Evolutionary conservation across 495 filamentous ascomycete species (phyloP).

Genomic region (Penicillium robsamsonii): DNA sequence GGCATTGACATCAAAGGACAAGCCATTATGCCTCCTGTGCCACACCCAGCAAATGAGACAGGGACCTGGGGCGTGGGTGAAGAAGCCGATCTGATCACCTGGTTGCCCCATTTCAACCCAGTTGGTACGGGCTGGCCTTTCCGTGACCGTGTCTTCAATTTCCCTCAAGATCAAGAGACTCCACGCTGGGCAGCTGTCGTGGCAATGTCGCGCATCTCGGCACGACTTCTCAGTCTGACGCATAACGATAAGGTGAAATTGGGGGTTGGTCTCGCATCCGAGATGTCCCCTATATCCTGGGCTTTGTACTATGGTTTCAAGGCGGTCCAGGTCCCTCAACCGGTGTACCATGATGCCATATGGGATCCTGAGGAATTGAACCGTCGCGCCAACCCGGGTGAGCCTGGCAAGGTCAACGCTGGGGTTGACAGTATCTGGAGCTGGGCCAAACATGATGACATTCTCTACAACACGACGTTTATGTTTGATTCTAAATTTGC

Average conservation of each 20-base stretch:
- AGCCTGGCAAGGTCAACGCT: conserved; percentile 15
- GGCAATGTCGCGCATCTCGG: conserved; percentile 59
- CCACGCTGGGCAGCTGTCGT: conserved; percentile 63
- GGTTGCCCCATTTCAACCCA: conserved; percentile 66
- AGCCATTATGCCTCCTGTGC: conserved; percentile 52
- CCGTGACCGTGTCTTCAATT: conserved; percentile 53
- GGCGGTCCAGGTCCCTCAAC: conserved; percentile 41
- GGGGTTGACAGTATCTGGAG: conserved; percentile 21
- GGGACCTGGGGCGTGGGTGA: conserved; percentile 69
- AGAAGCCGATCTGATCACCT: conserved; percentile 70
- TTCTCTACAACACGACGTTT: conserved; percentile 17
- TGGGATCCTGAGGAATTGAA: conserved; percentile 57
- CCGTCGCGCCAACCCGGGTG: conserved; percentile 60
- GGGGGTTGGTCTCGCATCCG: conserved; percentile 61
- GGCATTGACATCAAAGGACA: conserved; percentile 35
- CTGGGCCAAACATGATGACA: conserved; percentile 20
- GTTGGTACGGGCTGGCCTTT: conserved; percentile 58
- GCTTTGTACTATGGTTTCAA: conserved; percentile 70
- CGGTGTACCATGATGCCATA: conserved; percentile 61
- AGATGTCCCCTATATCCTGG: conserved; percentile 64
- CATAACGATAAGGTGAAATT: conserved; percentile 39
- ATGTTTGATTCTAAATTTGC: conserved; percentile 50
- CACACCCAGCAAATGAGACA: conserved; percentile 51
- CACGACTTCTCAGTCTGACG: conserved; percentile 61
- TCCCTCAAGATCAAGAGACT: conserved; percentile 43